A percentile compares a stretch with the other conserved stretches of the same genome.
Evolutionary conservation across 768 basidiomycete genomes (phyloP).

Genomic region (Lactifluus hygrophoroides): DNA sequence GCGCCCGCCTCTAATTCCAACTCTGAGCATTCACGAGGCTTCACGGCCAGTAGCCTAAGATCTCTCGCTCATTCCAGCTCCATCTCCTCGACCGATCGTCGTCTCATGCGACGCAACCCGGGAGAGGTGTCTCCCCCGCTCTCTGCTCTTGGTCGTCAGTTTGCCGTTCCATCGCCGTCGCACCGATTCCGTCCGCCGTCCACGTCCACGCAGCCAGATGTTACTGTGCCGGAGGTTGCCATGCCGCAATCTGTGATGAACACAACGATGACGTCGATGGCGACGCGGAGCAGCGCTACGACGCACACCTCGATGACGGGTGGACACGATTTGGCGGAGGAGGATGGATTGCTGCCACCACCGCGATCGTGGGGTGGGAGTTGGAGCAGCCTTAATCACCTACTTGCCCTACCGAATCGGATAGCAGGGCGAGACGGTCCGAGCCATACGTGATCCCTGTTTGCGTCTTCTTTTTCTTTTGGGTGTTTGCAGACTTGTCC

Average conservation of each 20-base stretch:
- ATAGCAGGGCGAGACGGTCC: conserved; percentile 1
- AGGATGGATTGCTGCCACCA: background rate
- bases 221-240: no score
- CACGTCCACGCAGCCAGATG: no score
- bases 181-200: background rate
- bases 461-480: background rate
- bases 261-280: conserved; percentile 25
- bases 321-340: background rate
- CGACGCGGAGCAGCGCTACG: conserved; percentile 27
- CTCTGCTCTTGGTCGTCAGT: conserved; percentile 24
- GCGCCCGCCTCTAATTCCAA: conserved; percentile 40
- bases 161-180: conserved; percentile 3
- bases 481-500: background rate
- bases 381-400: conserved; percentile 16
- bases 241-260: background rate
- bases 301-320: conserved; percentile 26
- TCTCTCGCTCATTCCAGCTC: conserved; percentile 44
- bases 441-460: conserved; percentile 1
- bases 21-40: conserved; percentile 32
- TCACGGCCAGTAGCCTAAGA: conserved; percentile 29
- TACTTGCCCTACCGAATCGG: conserved; percentile 14
- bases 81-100: conserved; percentile 45
- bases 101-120: conserved; percentile 13
- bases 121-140: conserved; percentile 25
- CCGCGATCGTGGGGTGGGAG: conserved; percentile 11